Evolutionary conservation across 805 yeast species (phyloP), one percentile per base, ranked within the genome.

Genomic region (Jamesozyma lodderae): DNA sequence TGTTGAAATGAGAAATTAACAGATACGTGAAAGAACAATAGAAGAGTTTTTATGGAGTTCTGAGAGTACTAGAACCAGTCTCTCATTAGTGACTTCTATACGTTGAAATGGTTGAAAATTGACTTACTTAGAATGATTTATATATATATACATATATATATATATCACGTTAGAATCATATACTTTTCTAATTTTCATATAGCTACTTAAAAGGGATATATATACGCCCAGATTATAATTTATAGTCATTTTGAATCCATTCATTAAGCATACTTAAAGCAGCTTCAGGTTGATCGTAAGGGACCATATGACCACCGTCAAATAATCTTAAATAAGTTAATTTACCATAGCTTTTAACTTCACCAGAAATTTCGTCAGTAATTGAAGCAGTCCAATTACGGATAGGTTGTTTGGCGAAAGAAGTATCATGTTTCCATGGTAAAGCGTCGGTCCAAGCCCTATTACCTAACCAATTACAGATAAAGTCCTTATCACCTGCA

Each of bases 281-380:
- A 53, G 71, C 70, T 51, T 73, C 77, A 15, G 96, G 94, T 66
- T 82, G 90, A 63, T 88, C 88, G 53, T 66, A 80, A 14, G 96
- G 96, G 45, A 86, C 95, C 96, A 88, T 87, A 64, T 90, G 96
- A 20, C 96, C 96, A 37, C 94, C 96, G 45, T 77, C 90, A 53
- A 69, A 88, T 8, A 88, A 75, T 60, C 95, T 74, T 60, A 85
- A 69, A 67, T 81, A 90, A 4, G 95, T 82, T 50, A 88, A 77
- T 42, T 73, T 69, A 34, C 79, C 79, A 47, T 68, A 72, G 53
- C 74, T 76, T 59, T 79, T 79, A 44, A 73, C 79, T 47, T 74
- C 75, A 48, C 87, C 87, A n/a, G 79, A 82, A 45, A 65, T 60
- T 37, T 69, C 68, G 33, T 71, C 75, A 27, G 59, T 59, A 5